Conservation (phyloP, 1,139 yeast species). For the Lodderomyces parapsilosis region DNA sequence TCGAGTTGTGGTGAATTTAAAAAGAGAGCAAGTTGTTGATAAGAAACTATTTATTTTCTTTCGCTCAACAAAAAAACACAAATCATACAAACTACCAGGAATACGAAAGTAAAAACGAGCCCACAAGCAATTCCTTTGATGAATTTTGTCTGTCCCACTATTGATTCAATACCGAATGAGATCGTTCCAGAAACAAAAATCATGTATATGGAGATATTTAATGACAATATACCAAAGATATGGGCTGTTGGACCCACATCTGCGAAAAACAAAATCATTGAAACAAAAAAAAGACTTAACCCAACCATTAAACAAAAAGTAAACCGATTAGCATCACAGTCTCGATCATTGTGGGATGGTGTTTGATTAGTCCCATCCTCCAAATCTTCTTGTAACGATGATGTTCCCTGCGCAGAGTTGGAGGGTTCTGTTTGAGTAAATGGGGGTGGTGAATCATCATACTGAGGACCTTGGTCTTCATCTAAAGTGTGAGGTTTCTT, state of each 20-base stretch:
- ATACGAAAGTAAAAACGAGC: background rate
- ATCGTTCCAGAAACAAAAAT: background rate
- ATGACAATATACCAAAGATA: background rate
- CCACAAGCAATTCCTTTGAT: background rate
- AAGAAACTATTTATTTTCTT: background rate
- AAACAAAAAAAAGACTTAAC: background rate
- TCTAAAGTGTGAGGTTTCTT: background rate
- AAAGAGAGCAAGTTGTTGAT: background rate
- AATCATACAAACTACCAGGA: background rate
- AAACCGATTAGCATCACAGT: background rate
- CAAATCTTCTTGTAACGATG: background rate
- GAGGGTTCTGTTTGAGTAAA: background rate
- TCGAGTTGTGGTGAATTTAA: too few species aligned
- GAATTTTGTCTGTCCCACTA: background rate
- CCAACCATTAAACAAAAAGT: background rate
- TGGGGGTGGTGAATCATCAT: background rate
- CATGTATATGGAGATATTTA: background rate
- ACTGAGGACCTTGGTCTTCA: background rate
- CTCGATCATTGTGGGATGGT: background rate
- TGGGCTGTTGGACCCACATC: background rate
- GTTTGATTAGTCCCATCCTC: background rate
- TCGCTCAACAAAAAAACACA: background rate
- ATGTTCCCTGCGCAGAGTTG: background rate
- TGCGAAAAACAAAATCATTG: background rate
- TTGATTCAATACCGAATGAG: background rate